Percentiles rank a stretch among this genome's conserved stretches.
Conservation (phyloP, 2,329 filamentous ascomycete species). For the Hypocreales sp. region DNA sequence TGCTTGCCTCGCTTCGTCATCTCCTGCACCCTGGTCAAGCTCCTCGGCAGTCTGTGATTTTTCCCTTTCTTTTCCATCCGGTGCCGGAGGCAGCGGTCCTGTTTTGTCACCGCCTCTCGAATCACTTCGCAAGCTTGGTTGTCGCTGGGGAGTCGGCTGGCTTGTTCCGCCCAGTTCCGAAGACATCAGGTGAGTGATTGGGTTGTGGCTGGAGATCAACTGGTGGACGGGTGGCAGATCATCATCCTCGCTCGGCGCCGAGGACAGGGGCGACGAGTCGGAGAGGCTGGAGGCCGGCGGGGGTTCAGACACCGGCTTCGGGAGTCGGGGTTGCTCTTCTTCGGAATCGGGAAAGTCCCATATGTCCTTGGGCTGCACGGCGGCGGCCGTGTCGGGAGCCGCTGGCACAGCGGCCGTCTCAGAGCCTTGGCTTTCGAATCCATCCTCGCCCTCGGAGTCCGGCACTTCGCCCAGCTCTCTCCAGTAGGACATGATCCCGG, state of each 20-base stretch:
- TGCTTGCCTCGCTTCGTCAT: constrained; percentile 9
- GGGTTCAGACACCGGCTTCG: neutral
- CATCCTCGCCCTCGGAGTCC: constrained; percentile 33
- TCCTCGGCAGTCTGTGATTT: too few species aligned
- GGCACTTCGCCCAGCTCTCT: constrained; percentile 34
- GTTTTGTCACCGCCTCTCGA: too few species aligned
- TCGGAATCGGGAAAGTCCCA: constrained; percentile 21
- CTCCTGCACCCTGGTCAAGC: too few species aligned
- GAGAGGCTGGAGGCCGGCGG: constrained; percentile 3
- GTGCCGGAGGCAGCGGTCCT: too few species aligned
- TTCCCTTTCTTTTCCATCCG: too few species aligned
- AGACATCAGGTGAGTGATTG: too few species aligned
- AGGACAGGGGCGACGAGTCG: constrained; percentile 19
- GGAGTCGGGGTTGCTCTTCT: constrained; percentile 9
- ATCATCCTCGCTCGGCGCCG: constrained; percentile 12
- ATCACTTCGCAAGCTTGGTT: too few species aligned
- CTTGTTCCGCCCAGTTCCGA: too few species aligned
- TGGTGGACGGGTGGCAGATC: constrained; percentile 8
- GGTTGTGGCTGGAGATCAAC: too few species aligned
- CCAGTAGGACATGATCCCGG: constrained; percentile 27
- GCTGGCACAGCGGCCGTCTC: neutral
- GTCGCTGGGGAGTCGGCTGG: too few species aligned
- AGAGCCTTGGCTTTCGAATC: constrained; percentile 21
- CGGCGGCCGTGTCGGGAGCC: neutral
- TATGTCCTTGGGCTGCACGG: constrained; percentile 8